phyloP scores from a whole-genome alignment of 1,284 basidiomycete species.

The Trametes pubescens region DNA sequence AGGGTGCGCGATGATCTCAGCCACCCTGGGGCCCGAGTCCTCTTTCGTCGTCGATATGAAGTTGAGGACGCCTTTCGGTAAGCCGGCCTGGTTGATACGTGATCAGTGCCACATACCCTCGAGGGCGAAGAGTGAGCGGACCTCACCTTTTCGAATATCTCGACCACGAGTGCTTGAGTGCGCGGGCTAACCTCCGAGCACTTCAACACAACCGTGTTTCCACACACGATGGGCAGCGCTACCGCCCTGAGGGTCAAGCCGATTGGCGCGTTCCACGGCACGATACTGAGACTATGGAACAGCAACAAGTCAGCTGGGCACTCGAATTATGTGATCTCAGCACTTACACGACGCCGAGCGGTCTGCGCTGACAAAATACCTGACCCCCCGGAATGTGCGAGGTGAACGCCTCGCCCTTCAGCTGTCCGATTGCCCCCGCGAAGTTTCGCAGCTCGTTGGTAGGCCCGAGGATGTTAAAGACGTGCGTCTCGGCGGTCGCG shows the following conservation, averaged over 20 bases:
- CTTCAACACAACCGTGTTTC: conserved; percentile 71
- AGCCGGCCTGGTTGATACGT: conserved; percentile 33
- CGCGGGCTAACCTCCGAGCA: conserved; percentile 64
- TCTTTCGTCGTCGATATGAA: conserved; percentile 34
- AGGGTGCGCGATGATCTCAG: conserved; percentile 41
- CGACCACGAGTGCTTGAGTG: conserved; percentile 56
- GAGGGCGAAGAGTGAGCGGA: not conserved
- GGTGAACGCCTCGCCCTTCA: conserved; percentile 44
- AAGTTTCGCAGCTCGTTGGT: conserved; percentile 27
- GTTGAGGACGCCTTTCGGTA: conserved; percentile 40
- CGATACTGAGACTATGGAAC: conserved; percentile 23
- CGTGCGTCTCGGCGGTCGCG: conserved; percentile 39
- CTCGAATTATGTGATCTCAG: not conserved
- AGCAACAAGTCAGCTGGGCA: not conserved
- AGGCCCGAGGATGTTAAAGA: conserved; percentile 33
- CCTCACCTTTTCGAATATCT: conserved; percentile 55
- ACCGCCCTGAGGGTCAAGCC: conserved; percentile 58
- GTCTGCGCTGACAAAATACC: conserved; percentile 43
- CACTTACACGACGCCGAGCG: conserved; percentile 45
- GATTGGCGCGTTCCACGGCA: conserved; percentile 55
- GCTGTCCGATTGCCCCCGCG: conserved; percentile 24
- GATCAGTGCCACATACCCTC: not conserved
- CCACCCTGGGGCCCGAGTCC: conserved; percentile 32
- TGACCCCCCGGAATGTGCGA: conserved; percentile 42
- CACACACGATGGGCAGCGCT: conserved; percentile 63